Percentiles rank a stretch among this genome's conserved stretches.
Conservation (phyloP, 495 filamentous ascomycete genomes). For the Penicillium malachiteum region DNA sequence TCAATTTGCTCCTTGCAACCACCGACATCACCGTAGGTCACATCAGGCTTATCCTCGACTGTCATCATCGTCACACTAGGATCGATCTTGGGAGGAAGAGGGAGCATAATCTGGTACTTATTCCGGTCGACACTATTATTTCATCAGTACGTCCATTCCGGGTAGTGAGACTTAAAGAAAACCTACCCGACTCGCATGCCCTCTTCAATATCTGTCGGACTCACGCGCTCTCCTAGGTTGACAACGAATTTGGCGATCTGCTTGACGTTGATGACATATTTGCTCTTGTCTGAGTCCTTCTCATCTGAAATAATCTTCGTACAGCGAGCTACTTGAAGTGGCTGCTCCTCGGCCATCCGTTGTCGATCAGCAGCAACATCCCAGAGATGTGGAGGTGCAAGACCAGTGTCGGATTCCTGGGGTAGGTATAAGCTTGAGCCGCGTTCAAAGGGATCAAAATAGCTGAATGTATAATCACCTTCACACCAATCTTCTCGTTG, state of each 20-base stretch:
- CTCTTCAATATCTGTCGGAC: conserved; percentile 98
- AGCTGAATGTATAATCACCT: conserved; percentile 42
- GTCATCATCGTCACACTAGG: conserved; percentile 99
- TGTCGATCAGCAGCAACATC: conserved; percentile 96
- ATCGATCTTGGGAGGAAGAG: conserved; percentile 98
- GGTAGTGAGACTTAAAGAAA: neutral
- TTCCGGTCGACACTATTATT: conserved; percentile 82
- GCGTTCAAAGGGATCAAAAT: conserved; percentile 6
- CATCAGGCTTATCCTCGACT: conserved; percentile 98
- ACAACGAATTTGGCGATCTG: conserved; percentile 99
- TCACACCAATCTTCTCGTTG: conserved; percentile 93
- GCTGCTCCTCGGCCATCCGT: conserved; percentile 97
- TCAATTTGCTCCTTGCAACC: conserved; percentile 99
- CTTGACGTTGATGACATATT: conserved; percentile 99
- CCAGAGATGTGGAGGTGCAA: conserved; percentile 98
- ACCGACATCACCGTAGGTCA: conserved; percentile 97
- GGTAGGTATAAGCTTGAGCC: conserved; percentile 24
- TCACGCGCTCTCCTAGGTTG: conserved; percentile 94
- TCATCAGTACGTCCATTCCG: conserved; percentile 11
- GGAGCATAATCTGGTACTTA: conserved; percentile 97
- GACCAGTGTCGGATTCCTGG: conserved; percentile 96
- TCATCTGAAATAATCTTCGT: conserved; percentile 99
- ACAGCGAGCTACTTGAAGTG: conserved; percentile 94
- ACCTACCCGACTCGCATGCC: conserved; percentile 91
- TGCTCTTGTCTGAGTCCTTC: conserved; percentile 95